Percentiles rank a stretch among this genome's conserved stretches.
These are phyloP conservation scores for Ophiosphaerella narmari DNA, from an alignment of 2,329 filamentous ascomycete genomes.

Conservation along the genomic window DNA sequence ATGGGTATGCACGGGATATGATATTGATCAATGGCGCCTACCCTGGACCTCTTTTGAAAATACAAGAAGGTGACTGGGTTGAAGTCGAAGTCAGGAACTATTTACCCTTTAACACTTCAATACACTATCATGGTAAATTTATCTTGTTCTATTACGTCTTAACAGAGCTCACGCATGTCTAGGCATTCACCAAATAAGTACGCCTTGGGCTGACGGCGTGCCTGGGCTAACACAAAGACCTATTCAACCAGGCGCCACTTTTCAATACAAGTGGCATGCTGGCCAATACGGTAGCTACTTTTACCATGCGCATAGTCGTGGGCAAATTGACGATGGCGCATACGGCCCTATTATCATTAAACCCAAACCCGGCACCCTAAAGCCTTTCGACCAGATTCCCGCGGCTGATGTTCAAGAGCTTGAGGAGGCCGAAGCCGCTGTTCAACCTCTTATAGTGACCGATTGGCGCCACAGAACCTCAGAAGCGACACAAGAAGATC, in stretches of 20 bases:
- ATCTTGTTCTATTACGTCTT: not conserved
- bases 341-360: conserved; percentile 61
- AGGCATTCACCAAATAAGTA: conserved; percentile 56
- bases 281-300: conserved; percentile 63
- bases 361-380: conserved; percentile 38
- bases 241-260: conserved; percentile 56
- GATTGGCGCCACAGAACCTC: conserved; percentile 64
- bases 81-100: conserved; percentile 51
- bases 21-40: conserved; percentile 35
- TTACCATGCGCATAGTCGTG: conserved; percentile 63
- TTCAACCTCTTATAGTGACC: conserved; percentile 57
- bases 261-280: conserved; percentile 61
- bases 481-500: conserved; percentile 52
- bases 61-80: conserved; percentile 29
- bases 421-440: conserved; percentile 53
- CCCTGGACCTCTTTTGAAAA: conserved; percentile 25
- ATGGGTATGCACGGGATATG: conserved; percentile 31
- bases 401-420: conserved; percentile 51
- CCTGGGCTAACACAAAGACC: conserved; percentile 61
- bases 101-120: conserved; percentile 53
- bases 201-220: conserved; percentile 65
- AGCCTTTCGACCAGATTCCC: conserved; percentile 59
- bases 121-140: conserved; percentile 56
- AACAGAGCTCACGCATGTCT: no score
- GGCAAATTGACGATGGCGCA: conserved; percentile 64